Conservation (phyloP, 2,329 filamentous ascomycete species). For the Rhexocercosporidium sp. region DNA sequence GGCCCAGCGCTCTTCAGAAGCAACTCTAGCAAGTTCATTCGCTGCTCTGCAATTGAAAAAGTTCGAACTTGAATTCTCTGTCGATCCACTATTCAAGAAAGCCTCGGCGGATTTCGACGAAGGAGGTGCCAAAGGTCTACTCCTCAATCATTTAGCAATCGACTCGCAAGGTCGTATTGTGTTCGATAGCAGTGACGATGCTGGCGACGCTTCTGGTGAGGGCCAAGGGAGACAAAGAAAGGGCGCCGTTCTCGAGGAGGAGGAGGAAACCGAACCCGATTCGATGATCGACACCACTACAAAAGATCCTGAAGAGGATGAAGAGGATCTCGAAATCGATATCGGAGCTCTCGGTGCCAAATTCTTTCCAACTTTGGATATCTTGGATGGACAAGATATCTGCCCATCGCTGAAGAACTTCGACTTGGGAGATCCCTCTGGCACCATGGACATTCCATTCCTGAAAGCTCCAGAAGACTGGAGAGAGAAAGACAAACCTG, state of each 20-base stretch:
- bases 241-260: conserved; percentile 70
- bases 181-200: conserved; percentile 96
- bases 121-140: conserved; percentile 91
- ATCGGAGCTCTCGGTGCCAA: conserved; percentile 73
- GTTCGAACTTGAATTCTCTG: conserved; percentile 94
- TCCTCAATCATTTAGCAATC: conserved; percentile 96
- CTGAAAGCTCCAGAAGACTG: conserved; percentile 88
- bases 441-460: conserved; percentile 88
- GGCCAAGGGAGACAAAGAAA: conserved; percentile 38
- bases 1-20: conserved; percentile 82
- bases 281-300: conserved; percentile 43
- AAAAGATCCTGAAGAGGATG: conserved; percentile 52
- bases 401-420: conserved; percentile 95
- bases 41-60: conserved; percentile 91
- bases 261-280: conserved; percentile 48
- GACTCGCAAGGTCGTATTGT: conserved; percentile 91
- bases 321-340: conserved; percentile 76
- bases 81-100: conserved; percentile 99
- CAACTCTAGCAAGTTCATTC: conserved; percentile 90
- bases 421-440: conserved; percentile 84
- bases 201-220: conserved; percentile 56
- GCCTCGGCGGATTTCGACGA: conserved; percentile 98
- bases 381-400: conserved; percentile 84
- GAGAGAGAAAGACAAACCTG: conserved; percentile 69
- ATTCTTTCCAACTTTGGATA: conserved; percentile 83